Evolutionary conservation across 2,329 filamentous ascomycete genomes (phyloP), one percentile per base, ranked within the genome.

Genomic region (Juglanconis sp.): DNA sequence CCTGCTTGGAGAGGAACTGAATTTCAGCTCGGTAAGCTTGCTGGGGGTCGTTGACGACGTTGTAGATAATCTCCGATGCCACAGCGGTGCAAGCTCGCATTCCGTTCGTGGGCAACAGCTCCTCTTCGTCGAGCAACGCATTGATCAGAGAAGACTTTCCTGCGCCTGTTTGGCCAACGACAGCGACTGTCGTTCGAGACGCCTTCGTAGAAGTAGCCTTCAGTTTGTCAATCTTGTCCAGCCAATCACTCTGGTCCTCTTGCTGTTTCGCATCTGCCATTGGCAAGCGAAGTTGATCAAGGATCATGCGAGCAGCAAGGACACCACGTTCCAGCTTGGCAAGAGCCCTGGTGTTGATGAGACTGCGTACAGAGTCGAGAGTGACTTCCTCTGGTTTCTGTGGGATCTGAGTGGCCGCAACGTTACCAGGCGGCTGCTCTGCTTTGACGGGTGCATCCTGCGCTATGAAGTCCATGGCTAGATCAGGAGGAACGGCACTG

Each of bases 81-180:
- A 84, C 82, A 0, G 84, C 83, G 0, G 85, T 88, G 59, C 84
- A 87, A 0, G 85, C 85, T 31, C 82, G 72, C 79, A 86, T 84
- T 66, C 84, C 84, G 44, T 67, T 73, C 0, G 74, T 76, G 0
- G 71, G 73, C 0, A 76, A 60, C 3, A 77, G 71, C n/a, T 78
- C 74, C 62, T 87, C 82, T 65, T 88, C 82, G 38, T 87, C 83
- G 0, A 88, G 73, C 35, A 88, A 67, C 0, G 85, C 85, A 65
- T 88, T 88, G 69, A 89, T 86, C 0, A 87, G 73, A 2, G 81
- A 85, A 17, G 79, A 83, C 66, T 89, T 89, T 0, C 86, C 86
- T 1, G 82, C 80, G 0, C 85, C 85, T 0, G 86, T 88, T 59
- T 80, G 83, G 1, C 85, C 86, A 3, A 86, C 79, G 1, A 88